A percentile compares a stretch with the other conserved stretches of the same genome.
Conservation (phyloP, 306 rosid species). For the Parietaria judaica region DNA sequence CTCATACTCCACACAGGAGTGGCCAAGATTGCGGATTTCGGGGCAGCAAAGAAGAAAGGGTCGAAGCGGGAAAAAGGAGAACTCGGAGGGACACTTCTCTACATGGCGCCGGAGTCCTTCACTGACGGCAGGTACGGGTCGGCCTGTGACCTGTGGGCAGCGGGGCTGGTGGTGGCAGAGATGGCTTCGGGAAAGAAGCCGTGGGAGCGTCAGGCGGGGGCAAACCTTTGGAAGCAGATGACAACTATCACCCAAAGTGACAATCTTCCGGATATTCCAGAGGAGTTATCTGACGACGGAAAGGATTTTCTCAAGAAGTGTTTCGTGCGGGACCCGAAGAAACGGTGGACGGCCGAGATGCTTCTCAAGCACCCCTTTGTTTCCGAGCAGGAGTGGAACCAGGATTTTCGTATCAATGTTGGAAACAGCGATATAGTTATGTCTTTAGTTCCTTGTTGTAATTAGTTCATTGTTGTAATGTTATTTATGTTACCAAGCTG, state of each 20-base stretch:
- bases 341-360: conserved; percentile 76
- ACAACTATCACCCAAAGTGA: conserved; percentile 61
- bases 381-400: background rate
- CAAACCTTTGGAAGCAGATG: conserved; percentile 34
- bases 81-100: conserved; percentile 61
- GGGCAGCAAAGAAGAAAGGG: conserved; percentile 41
- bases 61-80: conserved; percentile 20
- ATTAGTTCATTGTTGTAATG: too few species aligned
- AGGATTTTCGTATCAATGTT: too few species aligned
- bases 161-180: conserved; percentile 65
- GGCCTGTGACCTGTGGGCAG: conserved; percentile 64
- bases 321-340: conserved; percentile 46
- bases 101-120: conserved; percentile 73
- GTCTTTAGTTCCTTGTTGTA: too few species aligned
- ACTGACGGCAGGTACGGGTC: conserved; percentile 45
- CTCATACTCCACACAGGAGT: conserved; percentile 39
- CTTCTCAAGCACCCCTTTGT: conserved; percentile 56
- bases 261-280: conserved; percentile 51
- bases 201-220: conserved; percentile 27
- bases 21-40: conserved; percentile 73
- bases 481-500: too few species aligned
- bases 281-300: conserved; percentile 48
- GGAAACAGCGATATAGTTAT: too few species aligned
- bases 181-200: conserved; percentile 60
- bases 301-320: conserved; percentile 56